phyloP scores from a whole-genome alignment of 768 basidiomycete genomes.

The Russula dissimulans region DNA sequence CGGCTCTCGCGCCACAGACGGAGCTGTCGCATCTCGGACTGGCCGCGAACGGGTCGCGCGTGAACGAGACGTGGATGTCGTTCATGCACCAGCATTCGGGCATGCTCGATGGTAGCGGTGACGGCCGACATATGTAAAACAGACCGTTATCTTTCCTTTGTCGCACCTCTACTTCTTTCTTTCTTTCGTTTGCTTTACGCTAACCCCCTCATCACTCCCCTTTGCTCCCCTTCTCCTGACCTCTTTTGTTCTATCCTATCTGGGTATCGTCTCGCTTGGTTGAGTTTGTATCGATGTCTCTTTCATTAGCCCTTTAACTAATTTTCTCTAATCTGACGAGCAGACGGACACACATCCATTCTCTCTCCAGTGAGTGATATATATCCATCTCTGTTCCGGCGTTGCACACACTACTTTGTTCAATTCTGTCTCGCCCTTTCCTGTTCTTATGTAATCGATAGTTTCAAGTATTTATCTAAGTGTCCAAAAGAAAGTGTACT shows the following conservation, averaged over 20 bases:
- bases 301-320: background rate
- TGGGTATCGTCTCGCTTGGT: background rate
- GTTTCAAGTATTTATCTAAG: background rate
- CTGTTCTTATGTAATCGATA: background rate
- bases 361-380: too few species aligned
- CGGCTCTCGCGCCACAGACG: constrained; percentile 22
- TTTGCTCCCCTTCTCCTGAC: background rate
- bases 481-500: background rate
- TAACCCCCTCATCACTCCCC: too few species aligned
- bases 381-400: background rate
- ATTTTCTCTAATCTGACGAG: background rate
- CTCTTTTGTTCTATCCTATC: background rate
- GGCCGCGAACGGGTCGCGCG: constrained; percentile 38
- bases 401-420: too few species aligned
- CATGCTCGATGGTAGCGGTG: constrained; percentile 26
- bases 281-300: background rate
- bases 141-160: too few species aligned
- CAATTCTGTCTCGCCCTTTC: background rate
- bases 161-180: too few species aligned
- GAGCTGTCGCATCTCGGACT: constrained; percentile 55
- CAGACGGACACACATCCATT: background rate
- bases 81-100: constrained; percentile 56
- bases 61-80: constrained; percentile 51
- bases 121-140: background rate
- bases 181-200: too few species aligned